These are phyloP conservation scores for Phytopythium litorale DNA, from an alignment of 352 stramenopile species.

Conservation along the genomic window DNA sequence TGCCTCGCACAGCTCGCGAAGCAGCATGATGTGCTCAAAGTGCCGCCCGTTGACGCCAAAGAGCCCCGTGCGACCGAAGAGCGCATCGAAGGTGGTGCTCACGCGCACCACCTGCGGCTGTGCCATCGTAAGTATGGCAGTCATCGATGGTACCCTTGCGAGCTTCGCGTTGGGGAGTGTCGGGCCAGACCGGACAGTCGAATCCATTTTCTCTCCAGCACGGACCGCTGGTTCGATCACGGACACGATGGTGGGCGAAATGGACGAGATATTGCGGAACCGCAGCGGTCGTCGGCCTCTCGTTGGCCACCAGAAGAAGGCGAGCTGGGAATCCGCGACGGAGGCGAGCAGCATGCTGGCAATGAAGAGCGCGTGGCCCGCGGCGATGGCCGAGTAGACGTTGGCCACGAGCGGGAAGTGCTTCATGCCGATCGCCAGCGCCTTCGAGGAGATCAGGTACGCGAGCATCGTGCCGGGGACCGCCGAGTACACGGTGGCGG, in stretches of 20 bases:
- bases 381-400: constrained; percentile 17
- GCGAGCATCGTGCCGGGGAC: constrained; percentile 12
- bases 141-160: not conserved
- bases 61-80: constrained; percentile 10
- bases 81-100: not conserved
- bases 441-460: constrained; percentile 20
- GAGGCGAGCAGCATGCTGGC: constrained; percentile 11
- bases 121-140: not conserved
- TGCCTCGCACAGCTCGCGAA: constrained; percentile 19
- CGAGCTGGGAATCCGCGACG: not conserved
- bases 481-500: constrained; percentile 17
- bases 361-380: constrained; percentile 19
- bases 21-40: constrained; percentile 16
- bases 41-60: constrained; percentile 20
- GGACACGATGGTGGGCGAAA: not conserved
- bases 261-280: constrained; percentile 8
- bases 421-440: constrained; percentile 16
- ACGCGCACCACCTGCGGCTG: not conserved
- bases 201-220: too few species aligned
- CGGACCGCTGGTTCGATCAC: not conserved
- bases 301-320: constrained; percentile 6
- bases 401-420: constrained; percentile 16
- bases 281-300: not conserved
- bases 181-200: not conserved
- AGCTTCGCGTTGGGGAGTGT: not conserved